phyloP scores from a whole-genome alignment of 192 early-diverging fungal genomes.

The Chytriomyces hyalinus region DNA sequence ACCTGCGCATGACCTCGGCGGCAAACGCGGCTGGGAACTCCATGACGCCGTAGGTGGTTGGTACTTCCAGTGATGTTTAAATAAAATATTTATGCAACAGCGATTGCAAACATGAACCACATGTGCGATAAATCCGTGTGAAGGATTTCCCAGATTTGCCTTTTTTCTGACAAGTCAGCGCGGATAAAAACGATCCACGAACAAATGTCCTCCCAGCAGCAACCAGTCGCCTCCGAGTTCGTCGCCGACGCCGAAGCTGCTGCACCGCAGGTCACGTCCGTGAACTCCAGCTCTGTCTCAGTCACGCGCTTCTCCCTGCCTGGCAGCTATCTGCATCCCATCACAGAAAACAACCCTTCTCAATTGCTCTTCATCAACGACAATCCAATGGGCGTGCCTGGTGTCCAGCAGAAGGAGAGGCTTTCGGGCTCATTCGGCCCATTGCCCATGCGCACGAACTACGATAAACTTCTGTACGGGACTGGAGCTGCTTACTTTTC shows the following conservation, averaged over 20 bases:
- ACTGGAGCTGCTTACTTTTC: constrained; percentile 58
- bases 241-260: constrained; percentile 1
- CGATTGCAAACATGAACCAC: too few species aligned
- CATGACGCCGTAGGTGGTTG: not conserved
- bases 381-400: constrained; percentile 25
- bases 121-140: too few species aligned
- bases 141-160: not conserved
- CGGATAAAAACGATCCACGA: not conserved
- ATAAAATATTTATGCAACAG: too few species aligned
- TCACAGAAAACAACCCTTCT: constrained; percentile 42
- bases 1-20: constrained; percentile 52
- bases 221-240: constrained; percentile 3
- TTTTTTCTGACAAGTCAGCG: not conserved
- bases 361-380: constrained; percentile 59
- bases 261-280: constrained; percentile 17
- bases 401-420: constrained; percentile 30
- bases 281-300: not conserved
- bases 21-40: constrained; percentile 23
- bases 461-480: constrained; percentile 61
- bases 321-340: constrained; percentile 39
- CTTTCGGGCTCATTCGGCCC: constrained; percentile 56
- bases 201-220: not conserved
- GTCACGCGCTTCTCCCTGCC: constrained; percentile 12
- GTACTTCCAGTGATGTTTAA: too few species aligned
- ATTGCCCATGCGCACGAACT: constrained; percentile 62